Base-by-base conservation (phyloP, 2,329 filamentous ascomycete genomes). In the Xylaria polymorpha region DNA sequence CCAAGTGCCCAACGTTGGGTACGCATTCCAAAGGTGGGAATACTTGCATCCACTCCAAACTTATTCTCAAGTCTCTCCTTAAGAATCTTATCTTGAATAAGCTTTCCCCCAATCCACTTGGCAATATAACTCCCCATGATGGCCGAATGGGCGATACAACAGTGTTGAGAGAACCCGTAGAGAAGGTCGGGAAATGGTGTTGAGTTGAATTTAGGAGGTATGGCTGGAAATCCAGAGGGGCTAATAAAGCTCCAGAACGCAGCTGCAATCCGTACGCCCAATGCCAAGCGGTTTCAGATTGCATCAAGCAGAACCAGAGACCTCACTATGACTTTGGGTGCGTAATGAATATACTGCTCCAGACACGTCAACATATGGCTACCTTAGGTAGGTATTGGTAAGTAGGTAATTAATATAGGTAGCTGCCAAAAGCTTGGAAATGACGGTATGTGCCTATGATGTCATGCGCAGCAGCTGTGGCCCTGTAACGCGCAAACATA, bases 1-100 rank as follows among this genome's bases (percentile, higher is more conserved):
- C 48, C 77, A 74, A 35, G 80, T 71, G n/a, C 79, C 18, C 22
- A 14, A 57, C 35, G 44, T 46, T 37, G 32, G 39, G 51, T 39
- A 29, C 10, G 20, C 20, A n/a, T 55, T 44, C 25, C 5, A 18
- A 41, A 1, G 12, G 10, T 15, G 20, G 20, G 14, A 6, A 50
- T 25, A 55, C 69, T 62, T 65, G 70, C 69, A 44, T 70, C 69
- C 7, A 66, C 67, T 35, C 69, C 69, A 63, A 70, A 71, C 56
- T 61, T 66, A 51, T 72, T 72, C 61, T 72, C 67, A 51, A 72
- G 61, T 41, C 67, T 70, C 68, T 72, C 70, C 22, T 70, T 70
- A 39, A 72, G 70, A 57, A 72, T 72, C 65, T 72, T 72, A 44
- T 72, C 68, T 59, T 67, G 61, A 20, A 72, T 69, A 32, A 71